Evolutionary conservation across 2,329 filamentous ascomycete genomes (phyloP).

Genomic region (Coniochaeta sp.): DNA sequence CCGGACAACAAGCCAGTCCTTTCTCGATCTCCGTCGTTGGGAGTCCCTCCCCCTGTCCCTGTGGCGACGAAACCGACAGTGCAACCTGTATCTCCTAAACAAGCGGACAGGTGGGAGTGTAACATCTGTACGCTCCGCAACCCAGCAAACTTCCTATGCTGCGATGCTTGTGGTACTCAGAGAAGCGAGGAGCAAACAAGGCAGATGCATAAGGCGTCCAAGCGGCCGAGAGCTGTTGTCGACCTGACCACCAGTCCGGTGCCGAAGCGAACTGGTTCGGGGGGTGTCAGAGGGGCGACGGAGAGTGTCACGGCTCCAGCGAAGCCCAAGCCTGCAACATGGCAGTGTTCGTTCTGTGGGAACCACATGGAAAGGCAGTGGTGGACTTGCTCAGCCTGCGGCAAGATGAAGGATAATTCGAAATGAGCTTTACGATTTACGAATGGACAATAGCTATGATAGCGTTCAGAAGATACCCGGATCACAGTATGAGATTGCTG

Average conservation of each 20-base stretch:
- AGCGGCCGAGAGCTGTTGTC: slow-evolving; percentile 3
- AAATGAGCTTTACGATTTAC: slow-evolving; percentile 8
- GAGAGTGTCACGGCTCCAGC: slow-evolving; percentile 1
- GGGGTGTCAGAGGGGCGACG: background rate
- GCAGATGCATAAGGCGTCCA: slow-evolving; percentile 12
- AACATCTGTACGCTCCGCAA: slow-evolving; percentile 51
- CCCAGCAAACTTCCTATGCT: slow-evolving; percentile 39
- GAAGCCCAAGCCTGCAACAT: slow-evolving; percentile 24
- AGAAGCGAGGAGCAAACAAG: slow-evolving; percentile 18
- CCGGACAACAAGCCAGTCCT: background rate
- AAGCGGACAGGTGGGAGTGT: slow-evolving; percentile 41
- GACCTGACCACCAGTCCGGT: slow-evolving; percentile 9
- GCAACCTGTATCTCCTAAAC: slow-evolving; percentile 4
- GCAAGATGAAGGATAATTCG: slow-evolving; percentile 45
- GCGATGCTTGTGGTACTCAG: slow-evolving; percentile 48
- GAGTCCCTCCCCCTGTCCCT: slow-evolving; percentile 7
- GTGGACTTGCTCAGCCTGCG: slow-evolving; percentile 51
- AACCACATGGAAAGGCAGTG: slow-evolving; percentile 44
- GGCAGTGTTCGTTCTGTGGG: slow-evolving; percentile 46
- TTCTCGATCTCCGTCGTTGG: background rate
- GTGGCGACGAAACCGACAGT: slow-evolving; percentile 4
- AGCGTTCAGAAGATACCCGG: background rate
- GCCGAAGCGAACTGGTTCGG: background rate
- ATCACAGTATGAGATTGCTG: background rate
- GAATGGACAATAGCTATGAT: background rate